Base-by-base conservation (phyloP, 2,329 filamentous ascomycete genomes). In the Amauroascus niger region DNA sequence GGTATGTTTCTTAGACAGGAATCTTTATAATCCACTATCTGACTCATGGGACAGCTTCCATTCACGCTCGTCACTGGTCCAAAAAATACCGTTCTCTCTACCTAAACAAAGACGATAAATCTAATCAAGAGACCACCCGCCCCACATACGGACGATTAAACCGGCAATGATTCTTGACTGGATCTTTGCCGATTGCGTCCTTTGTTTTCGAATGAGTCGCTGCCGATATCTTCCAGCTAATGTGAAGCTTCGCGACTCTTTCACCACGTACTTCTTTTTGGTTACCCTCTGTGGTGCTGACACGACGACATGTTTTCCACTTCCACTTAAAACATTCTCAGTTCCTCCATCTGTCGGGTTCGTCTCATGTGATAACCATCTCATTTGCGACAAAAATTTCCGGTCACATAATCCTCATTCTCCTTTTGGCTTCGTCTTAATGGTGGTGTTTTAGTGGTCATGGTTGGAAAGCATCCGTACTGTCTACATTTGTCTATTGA, bases 1-100 rank as follows among this genome's bases (percentile, higher is more conserved):
- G 90, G 91, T 95, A 82, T 74, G 79, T 63, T 28, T 44, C 24
- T 47, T 16, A 6, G 22, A 20, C 3, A 11, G 24, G 24, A 26
- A n/a, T n/a, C n/a, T n/a, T 8, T 2, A 49, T 24, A 49, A 8
- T 6, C 13, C 40, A 3, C 28, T 11, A n/a, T 39, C 39, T 46
- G 57, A 49, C 62, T 67, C 55, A 67, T 67, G 56, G 52, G 22
- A 53, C 54, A 95, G 90, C 89, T 63, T 96, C 91, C 24, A 89
- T 97, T 63, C 78, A 95, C 57, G 87, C 90, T 33, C 87, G 91
- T 63, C 82, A 87, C 65, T 98, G 93, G 93, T 88, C 89, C 55
- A 96, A 95, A 78, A 86, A 85, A 69, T 86, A 87, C 62, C 66
- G 71, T 57, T 59, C 64, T 39, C 26, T 69, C 52, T 71, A 71